phyloP scores from a whole-genome alignment of 2,329 filamentous ascomycete genomes.

The Madurella fahalii region DNA sequence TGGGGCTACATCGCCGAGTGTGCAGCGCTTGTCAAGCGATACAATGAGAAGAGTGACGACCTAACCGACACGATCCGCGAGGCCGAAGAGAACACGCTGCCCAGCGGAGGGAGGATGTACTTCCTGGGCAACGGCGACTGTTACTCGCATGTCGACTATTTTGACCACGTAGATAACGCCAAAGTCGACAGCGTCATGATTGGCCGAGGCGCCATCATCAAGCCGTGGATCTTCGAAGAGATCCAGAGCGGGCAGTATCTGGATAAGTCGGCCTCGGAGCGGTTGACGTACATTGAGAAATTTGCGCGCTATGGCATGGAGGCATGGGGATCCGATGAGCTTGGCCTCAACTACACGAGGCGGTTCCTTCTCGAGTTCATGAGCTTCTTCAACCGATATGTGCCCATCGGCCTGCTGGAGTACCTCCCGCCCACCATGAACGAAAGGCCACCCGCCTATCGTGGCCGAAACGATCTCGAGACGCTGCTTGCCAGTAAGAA shows the following conservation, averaged over 20 bases:
- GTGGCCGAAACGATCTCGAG: constrained; percentile 84
- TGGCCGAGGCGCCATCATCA: constrained; percentile 90
- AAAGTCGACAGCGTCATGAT: constrained; percentile 95
- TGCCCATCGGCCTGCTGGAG: constrained; percentile 84
- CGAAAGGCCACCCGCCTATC: constrained; percentile 80
- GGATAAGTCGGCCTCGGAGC: constrained; percentile 87
- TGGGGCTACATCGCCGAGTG: constrained; percentile 94
- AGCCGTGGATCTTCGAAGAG: constrained; percentile 98
- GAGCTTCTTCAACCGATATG: constrained; percentile 88
- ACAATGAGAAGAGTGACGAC: constrained; percentile 65
- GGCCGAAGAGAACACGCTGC: constrained; percentile 68
- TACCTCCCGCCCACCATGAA: constrained; percentile 83
- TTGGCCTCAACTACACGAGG: constrained; percentile 84
- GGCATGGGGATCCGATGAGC: constrained; percentile 92
- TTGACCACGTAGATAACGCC: constrained; percentile 68
- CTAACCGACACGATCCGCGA: constrained; percentile 74
- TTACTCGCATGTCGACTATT: constrained; percentile 88
- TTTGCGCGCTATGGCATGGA: constrained; percentile 89
- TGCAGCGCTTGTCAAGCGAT: constrained; percentile 73
- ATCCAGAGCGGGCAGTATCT: constrained; percentile 89
- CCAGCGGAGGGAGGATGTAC: constrained; percentile 70
- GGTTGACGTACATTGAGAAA: constrained; percentile 79
- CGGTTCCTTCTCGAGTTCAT: constrained; percentile 94
- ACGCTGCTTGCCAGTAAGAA: constrained; percentile 86
- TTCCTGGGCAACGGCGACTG: constrained; percentile 97